Evolutionary conservation across 192 early-diverging fungal species (phyloP).

Genomic region (Gamsiella multidivaricata): DNA sequence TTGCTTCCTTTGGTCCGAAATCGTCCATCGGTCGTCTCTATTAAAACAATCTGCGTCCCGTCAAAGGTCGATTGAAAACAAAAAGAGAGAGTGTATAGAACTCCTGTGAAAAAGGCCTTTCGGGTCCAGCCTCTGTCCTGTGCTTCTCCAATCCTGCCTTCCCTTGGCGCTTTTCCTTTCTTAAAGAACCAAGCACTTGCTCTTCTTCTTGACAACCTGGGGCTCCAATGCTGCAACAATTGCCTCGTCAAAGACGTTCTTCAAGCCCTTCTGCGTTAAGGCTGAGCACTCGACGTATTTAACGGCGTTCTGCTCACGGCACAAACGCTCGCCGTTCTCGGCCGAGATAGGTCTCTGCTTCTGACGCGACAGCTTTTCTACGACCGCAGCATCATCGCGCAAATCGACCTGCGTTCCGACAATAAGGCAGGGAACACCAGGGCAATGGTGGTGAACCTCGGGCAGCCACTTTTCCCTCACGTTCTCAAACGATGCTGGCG

Average conservation of each 20-base stretch:
- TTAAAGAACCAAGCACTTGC: slow-evolving; percentile 85
- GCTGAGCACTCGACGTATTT: slow-evolving; percentile 96
- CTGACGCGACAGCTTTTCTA: slow-evolving; percentile 84
- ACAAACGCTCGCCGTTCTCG: slow-evolving; percentile 85
- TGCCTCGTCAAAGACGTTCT: slow-evolving; percentile 97
- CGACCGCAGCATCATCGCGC: slow-evolving; percentile 80
- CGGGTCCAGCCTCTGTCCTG: neutral
- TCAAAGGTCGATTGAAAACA: no score
- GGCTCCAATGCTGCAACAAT: slow-evolving; percentile 97
- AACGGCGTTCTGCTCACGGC: slow-evolving; percentile 85
- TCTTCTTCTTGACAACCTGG: slow-evolving; percentile 80
- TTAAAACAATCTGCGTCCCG: no score
- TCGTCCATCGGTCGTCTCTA: no score
- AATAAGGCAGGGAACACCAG: slow-evolving; percentile 93
- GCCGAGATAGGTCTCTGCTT: slow-evolving; percentile 84
- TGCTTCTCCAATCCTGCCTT: neutral
- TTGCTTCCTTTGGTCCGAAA: no score
- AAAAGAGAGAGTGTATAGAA: no score
- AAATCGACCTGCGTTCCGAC: slow-evolving; percentile 94
- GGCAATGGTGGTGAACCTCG: slow-evolving; percentile 96
- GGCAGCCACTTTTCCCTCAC: slow-evolving; percentile 97
- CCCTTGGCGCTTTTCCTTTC: slow-evolving; percentile 1
- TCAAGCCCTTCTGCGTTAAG: slow-evolving; percentile 91
- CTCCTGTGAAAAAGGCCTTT: no score
- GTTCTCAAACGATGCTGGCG: slow-evolving; percentile 94